Percentiles rank a stretch among this genome's conserved stretches.
Evolutionary conservation across 352 stramenopile species (phyloP).

Genomic region (Phytophthora citrophthora): DNA sequence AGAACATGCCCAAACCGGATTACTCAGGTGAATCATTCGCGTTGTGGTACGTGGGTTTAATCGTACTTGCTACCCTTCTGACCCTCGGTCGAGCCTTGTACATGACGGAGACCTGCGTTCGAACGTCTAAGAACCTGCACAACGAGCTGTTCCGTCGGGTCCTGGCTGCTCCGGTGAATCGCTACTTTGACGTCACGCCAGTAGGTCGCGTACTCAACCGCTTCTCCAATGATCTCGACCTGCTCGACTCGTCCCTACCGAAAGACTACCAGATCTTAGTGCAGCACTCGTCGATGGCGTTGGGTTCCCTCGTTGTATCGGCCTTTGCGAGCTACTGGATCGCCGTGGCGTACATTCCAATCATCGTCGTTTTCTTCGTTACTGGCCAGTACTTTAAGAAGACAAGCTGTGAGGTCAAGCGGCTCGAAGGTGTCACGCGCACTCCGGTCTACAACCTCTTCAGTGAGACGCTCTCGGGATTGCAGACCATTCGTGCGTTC

Average conservation of each 20-base stretch:
- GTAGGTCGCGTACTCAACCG: conserved; percentile 53
- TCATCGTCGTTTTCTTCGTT: conserved; percentile 11
- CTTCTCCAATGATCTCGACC: conserved; percentile 57
- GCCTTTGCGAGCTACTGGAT: conserved; percentile 31
- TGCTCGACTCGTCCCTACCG: conserved; percentile 49
- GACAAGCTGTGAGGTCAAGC: conserved; percentile 89
- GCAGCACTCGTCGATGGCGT: conserved; percentile 21
- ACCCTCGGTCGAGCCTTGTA: conserved; percentile 26
- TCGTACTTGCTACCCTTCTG: conserved; percentile 20
- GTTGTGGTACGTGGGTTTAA: conserved; percentile 43
- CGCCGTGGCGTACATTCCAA: conserved; percentile 19
- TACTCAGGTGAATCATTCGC: conserved; percentile 20
- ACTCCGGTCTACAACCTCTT: conserved; percentile 29
- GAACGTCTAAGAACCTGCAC: conserved; percentile 34
- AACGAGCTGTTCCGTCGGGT: conserved; percentile 46
- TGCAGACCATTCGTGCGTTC: conserved; percentile 32
- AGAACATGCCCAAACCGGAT: conserved; percentile 29
- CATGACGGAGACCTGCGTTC: conserved; percentile 30
- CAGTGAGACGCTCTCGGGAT: conserved; percentile 12
- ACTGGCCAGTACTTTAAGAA: conserved; percentile 65
- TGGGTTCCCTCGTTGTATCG: conserved; percentile 23
- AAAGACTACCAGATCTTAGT: conserved; percentile 38
- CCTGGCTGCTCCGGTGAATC: conserved; percentile 43
- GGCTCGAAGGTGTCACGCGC: conserved; percentile 87
- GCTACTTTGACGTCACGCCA: conserved; percentile 59